Conservation (phyloP, 305 asterid genomes). For the Fraxinus sp. region DNA sequence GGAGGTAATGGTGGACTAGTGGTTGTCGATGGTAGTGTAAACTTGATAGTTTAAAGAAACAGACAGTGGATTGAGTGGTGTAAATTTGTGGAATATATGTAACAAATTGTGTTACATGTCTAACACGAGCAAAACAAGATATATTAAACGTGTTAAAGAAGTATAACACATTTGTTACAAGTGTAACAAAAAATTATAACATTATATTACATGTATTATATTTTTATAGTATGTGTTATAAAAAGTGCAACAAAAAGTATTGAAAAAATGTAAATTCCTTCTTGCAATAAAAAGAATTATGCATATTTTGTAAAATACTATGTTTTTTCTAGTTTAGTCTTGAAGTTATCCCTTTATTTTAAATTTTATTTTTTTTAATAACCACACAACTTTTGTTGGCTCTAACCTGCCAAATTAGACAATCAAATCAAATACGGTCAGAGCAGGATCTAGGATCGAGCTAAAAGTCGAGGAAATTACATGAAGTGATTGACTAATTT, state of each 20-base stretch:
- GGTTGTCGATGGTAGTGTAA: neutral
- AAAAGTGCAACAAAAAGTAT: neutral
- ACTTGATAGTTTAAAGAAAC: neutral
- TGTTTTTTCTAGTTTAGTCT: neutral
- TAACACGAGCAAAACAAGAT: neutral
- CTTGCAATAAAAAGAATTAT: no score
- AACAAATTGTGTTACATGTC: neutral
- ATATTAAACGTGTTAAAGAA: neutral
- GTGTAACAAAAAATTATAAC: no score
- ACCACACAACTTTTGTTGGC: neutral
- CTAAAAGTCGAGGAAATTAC: no score
- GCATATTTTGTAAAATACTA: neutral
- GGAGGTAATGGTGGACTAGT: neutral
- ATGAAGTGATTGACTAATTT: no score
- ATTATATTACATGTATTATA: no score
- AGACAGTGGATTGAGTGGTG: neutral
- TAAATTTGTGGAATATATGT: no score
- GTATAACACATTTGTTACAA: neutral
- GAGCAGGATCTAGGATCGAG: no score
- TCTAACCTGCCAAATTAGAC: neutral
- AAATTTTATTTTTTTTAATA: no score
- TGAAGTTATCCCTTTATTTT: neutral
- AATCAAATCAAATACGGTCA: neutral
- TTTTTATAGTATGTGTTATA: no score
- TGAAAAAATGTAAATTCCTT: no score